Evolutionary conservation across 495 filamentous ascomycete genomes (phyloP).

Genomic region (Articulospora tetracladia): DNA sequence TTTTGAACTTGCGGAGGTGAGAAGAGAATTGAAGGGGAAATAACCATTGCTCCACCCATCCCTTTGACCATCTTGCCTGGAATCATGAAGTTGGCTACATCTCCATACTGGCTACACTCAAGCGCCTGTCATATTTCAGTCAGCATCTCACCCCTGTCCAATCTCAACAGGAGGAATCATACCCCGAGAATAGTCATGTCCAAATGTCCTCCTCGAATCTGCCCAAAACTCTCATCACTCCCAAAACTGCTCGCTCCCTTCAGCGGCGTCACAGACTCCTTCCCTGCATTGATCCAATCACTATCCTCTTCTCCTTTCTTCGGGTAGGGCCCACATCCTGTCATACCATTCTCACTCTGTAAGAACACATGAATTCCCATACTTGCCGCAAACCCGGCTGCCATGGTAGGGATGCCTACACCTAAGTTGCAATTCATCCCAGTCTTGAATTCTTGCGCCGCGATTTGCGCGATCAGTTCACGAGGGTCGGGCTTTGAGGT

Average conservation of each 20-base stretch:
- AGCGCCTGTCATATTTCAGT: no score
- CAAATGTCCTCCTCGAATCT: slow-evolving; percentile 17
- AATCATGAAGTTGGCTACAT: slow-evolving; percentile 23
- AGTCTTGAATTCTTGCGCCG: slow-evolving; percentile 21
- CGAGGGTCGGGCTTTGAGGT: slow-evolving; percentile 9
- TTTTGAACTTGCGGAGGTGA: no score
- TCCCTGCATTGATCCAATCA: slow-evolving; percentile 22
- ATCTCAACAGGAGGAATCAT: slow-evolving; percentile 20
- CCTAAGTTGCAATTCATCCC: slow-evolving; percentile 22
- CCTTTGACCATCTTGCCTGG: slow-evolving; percentile 24
- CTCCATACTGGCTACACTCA: background rate
- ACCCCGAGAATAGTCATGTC: slow-evolving; percentile 22
- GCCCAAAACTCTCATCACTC: slow-evolving; percentile 23
- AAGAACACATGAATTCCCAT: slow-evolving; percentile 17
- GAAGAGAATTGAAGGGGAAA: no score
- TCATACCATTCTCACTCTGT: slow-evolving; percentile 22
- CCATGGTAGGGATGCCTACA: slow-evolving; percentile 20
- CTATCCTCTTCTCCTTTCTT: slow-evolving; percentile 20
- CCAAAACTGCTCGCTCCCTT: slow-evolving; percentile 17
- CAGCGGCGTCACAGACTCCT: slow-evolving; percentile 19
- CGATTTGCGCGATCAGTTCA: slow-evolving; percentile 17
- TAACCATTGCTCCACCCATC: slow-evolving; percentile 24
- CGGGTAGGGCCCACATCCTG: slow-evolving; percentile 19
- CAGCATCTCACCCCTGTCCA: background rate
- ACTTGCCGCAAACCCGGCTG: slow-evolving; percentile 16